phyloP scores from a whole-genome alignment of 768 basidiomycete genomes.

The Russula olivacea region DNA sequence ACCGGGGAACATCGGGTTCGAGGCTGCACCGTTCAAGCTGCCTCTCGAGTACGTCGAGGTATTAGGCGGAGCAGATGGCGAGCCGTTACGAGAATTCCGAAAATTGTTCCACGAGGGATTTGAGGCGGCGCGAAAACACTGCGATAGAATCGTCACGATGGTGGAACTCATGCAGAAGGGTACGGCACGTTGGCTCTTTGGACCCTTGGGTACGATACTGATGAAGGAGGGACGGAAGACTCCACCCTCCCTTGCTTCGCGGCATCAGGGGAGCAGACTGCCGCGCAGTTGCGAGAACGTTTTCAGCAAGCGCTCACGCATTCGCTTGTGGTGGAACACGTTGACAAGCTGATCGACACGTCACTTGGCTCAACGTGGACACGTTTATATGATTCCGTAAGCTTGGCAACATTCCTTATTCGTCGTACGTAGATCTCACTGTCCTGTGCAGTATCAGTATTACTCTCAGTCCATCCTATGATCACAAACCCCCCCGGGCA shows the following conservation, averaged over 20 bases:
- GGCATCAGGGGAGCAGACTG: conserved; percentile 86
- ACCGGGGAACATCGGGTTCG: conserved; percentile 96
- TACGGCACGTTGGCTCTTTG: conserved; percentile 30
- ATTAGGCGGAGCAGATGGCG: conserved; percentile 74
- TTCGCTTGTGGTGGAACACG: conserved; percentile 73
- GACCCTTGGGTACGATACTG: neutral
- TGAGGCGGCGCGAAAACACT: conserved; percentile 90
- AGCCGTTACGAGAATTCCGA: conserved; percentile 79
- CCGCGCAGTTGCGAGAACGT: conserved; percentile 80
- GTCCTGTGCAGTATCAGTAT: conserved; percentile 69
- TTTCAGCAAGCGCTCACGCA: conserved; percentile 91
- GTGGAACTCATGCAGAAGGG: conserved; percentile 99
- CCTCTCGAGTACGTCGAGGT: conserved; percentile 95
- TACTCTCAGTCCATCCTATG: conserved; percentile 86
- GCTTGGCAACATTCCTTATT: conserved; percentile 27
- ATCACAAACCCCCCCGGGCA: conserved; percentile 22
- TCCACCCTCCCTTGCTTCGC: conserved; percentile 88
- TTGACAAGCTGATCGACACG: conserved; percentile 85
- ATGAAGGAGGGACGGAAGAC: conserved; percentile 42
- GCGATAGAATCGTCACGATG: conserved; percentile 89
- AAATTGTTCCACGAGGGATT: conserved; percentile 89
- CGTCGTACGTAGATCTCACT: neutral
- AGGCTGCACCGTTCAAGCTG: conserved; percentile 98
- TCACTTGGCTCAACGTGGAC: conserved; percentile 95
- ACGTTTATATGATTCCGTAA: conserved; percentile 88